These are phyloP conservation scores for Populus tomentosa DNA, from an alignment of 441 rosid species.

Conservation along the genomic window DNA sequence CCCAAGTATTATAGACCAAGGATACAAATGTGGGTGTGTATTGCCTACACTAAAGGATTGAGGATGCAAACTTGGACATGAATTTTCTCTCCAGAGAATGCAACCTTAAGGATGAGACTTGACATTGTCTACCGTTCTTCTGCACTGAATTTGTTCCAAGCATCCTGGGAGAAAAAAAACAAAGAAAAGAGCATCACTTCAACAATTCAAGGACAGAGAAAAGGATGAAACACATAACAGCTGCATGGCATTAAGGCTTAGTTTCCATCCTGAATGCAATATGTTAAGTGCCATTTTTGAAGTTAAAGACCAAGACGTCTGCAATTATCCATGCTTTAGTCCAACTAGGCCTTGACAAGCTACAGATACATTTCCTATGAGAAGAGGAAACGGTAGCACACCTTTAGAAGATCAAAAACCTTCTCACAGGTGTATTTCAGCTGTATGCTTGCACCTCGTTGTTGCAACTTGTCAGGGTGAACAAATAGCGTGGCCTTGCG, in stretches of 20 bases:
- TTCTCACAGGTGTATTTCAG: constrained; percentile 92
- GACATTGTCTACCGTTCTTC: constrained; percentile 52
- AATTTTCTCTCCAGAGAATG: background rate
- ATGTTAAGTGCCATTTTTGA: too few relatives aligned
- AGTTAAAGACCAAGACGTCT: too few relatives aligned
- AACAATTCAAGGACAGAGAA: too few relatives aligned
- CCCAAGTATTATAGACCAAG: background rate
- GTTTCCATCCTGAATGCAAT: too few relatives aligned
- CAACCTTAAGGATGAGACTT: background rate
- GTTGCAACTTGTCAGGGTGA: constrained; percentile 97
- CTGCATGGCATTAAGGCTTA: too few relatives aligned
- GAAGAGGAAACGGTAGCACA: constrained; percentile 9
- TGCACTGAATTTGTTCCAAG: constrained; percentile 83
- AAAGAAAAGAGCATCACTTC: background rate
- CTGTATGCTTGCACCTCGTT: constrained; percentile 87
- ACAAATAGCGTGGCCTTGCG: constrained; percentile 87
- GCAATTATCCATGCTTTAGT: too few relatives aligned
- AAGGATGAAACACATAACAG: too few relatives aligned
- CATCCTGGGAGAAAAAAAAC: constrained; percentile 49
- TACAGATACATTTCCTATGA: background rate
- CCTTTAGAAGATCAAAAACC: constrained; percentile 97
- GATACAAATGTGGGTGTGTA: background rate
- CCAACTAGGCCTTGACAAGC: too few relatives aligned
- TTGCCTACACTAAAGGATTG: background rate
- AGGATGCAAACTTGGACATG: background rate